Evolutionary conservation across 2,329 filamentous ascomycete species (phyloP), one percentile per base, ranked within the genome.

Genomic region (Trichoderma sp.): DNA sequence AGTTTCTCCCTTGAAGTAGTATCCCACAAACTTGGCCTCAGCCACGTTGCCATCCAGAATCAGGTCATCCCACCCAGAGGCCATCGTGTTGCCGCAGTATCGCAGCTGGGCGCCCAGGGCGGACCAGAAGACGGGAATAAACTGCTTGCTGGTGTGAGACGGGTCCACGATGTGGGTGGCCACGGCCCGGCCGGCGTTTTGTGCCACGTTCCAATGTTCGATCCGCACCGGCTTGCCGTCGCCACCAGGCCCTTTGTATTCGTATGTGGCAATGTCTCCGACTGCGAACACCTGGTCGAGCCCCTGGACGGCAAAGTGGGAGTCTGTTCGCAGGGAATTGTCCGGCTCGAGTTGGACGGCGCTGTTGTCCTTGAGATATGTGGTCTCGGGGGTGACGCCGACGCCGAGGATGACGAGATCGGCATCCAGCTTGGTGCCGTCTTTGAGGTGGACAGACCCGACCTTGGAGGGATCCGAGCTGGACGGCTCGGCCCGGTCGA

Each of bases 121-220:
- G 1, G 92, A 97, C 95, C 95, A 99, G 82, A 99, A 99, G 58
- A 99, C 86, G 0, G 95, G 95, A 65, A 95, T 94, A 78, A 97
- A 97, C 2, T 86, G 82, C 71, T 90, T 88, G 0, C 88, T 82
- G 52, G 83, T 76, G 7, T 64, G 14, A 15, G 83, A 78, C 0
- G 89, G 85, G 71, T 90, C 82, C 69, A 88, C 84, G 73, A 99
- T 97, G 71, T 91, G 86, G 60, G 83, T 82, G 1, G 93, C 95
- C 1, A 90, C 94, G 26, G 85, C 84, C 50, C 94, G 90, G 3
- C 95, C 95, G 1, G 91, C 83, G 73, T 98, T 97, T 74, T 98
- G 95, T 5, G 95, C 95, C 3, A 99, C 95, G 78, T 97, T 94
- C 95, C 95, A 99, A 76, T 99, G 95, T 82, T 99, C 95, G 74